Percentiles rank a stretch among this genome's conserved stretches.
These are phyloP conservation scores for Peronospora belbahrii DNA, from an alignment of 352 stramenopile species.

Conservation along the genomic window DNA sequence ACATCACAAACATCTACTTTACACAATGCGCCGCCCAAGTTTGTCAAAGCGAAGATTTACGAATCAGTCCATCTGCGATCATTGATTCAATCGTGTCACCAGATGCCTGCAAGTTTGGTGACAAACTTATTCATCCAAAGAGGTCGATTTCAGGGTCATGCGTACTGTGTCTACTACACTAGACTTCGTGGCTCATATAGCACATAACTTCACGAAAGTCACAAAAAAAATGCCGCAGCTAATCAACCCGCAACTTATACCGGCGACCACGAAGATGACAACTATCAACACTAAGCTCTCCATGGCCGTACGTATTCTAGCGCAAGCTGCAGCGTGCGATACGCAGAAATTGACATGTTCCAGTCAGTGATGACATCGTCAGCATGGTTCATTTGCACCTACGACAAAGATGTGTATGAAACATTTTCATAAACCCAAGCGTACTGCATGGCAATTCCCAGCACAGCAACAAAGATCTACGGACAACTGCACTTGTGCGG, in stretches of 20 bases:
- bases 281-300: slow-evolving; percentile 88
- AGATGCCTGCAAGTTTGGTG: slow-evolving; percentile 44
- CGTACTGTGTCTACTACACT: slow-evolving; percentile 56
- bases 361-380: slow-evolving; percentile 62
- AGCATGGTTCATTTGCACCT: slow-evolving; percentile 64
- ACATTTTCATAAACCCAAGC: no score
- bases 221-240: slow-evolving; percentile 84
- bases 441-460: slow-evolving; percentile 74
- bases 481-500: slow-evolving; percentile 61
- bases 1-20: slow-evolving; percentile 33
- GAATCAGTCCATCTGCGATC: slow-evolving; percentile 32
- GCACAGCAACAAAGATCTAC: slow-evolving; percentile 88
- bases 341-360: slow-evolving; percentile 68
- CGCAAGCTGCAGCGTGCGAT: slow-evolving; percentile 49
- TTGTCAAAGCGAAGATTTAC: slow-evolving; percentile 47
- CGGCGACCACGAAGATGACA: slow-evolving; percentile 80
- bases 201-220: slow-evolving; percentile 89
- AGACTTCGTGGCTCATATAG: slow-evolving; percentile 74
- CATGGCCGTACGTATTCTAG: slow-evolving; percentile 84
- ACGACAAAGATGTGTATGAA: no score
- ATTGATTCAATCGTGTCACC: slow-evolving; percentile 45
- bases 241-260: slow-evolving; percentile 60
- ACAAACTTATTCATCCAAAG: slow-evolving; percentile 92
- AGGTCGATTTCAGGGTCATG: slow-evolving; percentile 72
- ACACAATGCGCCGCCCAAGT: slow-evolving; percentile 57